Evolutionary conservation across 495 filamentous ascomycete species (phyloP).

Genomic region (Neurospora sp.): DNA sequence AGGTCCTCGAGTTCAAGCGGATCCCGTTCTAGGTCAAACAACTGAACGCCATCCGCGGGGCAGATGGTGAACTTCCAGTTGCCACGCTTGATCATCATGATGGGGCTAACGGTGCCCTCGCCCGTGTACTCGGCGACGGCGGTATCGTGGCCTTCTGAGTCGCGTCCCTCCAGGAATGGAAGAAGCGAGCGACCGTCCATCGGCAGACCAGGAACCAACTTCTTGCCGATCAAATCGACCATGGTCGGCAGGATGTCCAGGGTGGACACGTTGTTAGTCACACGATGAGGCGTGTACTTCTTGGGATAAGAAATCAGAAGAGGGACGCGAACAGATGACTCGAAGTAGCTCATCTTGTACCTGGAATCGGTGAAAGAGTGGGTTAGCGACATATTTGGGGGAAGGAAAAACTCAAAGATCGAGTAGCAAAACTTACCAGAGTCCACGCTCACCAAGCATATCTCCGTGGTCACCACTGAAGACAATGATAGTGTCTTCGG

Average conservation of each 20-base stretch:
- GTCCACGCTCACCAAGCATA: slow-evolving; percentile 79
- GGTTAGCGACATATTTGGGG: background rate
- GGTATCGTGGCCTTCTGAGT: slow-evolving; percentile 49
- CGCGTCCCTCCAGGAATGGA: slow-evolving; percentile 54
- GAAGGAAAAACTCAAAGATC: background rate
- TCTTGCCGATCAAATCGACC: slow-evolving; percentile 62
- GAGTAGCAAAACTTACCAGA: slow-evolving; percentile 45
- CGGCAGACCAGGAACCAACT: slow-evolving; percentile 51
- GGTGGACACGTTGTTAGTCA: slow-evolving; percentile 71
- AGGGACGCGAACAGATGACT: slow-evolving; percentile 73
- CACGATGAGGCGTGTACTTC: slow-evolving; percentile 53
- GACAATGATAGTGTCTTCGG: slow-evolving; percentile 72
- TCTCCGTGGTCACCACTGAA: slow-evolving; percentile 88
- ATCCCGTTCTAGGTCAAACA: slow-evolving; percentile 64
- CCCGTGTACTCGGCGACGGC: slow-evolving; percentile 84
- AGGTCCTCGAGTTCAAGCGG: slow-evolving; percentile 67
- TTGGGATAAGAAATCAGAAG: slow-evolving; percentile 66
- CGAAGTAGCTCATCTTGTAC: slow-evolving; percentile 92
- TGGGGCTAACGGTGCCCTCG: slow-evolving; percentile 72
- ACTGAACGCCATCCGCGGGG: slow-evolving; percentile 65
- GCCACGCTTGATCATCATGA: slow-evolving; percentile 85
- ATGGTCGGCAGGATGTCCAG: slow-evolving; percentile 80
- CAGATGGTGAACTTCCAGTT: slow-evolving; percentile 78
- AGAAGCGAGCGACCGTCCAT: slow-evolving; percentile 69
- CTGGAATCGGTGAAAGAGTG: slow-evolving; percentile 12